Evolutionary conservation across 805 yeast species (phyloP).

Genomic region (Yamadazyma phyllophila): DNA sequence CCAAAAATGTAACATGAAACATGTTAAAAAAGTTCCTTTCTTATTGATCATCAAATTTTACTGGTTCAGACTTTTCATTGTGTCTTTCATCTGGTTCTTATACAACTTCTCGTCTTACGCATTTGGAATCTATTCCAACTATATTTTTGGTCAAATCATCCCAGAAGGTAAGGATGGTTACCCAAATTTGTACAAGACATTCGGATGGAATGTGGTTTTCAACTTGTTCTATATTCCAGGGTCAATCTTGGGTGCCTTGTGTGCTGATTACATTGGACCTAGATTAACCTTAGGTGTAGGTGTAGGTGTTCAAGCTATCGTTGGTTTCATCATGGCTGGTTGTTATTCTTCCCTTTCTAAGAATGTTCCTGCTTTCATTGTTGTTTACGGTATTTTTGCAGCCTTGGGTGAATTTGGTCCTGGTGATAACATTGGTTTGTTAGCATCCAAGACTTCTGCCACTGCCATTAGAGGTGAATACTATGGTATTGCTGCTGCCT

Average conservation of each 20-base stretch:
- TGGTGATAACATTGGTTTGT: conserved; percentile 86
- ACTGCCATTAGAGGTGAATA: conserved; percentile 88
- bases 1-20: conserved; percentile 66
- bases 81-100: conserved; percentile 83
- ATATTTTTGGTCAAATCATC: conserved; percentile 59
- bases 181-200: conserved; percentile 63
- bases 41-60: conserved; percentile 70
- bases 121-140: conserved; percentile 79
- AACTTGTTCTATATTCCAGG: conserved; percentile 91
- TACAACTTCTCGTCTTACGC: conserved; percentile 89
- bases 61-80: conserved; percentile 73
- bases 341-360: conserved; percentile 51
- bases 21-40: conserved; percentile 59
- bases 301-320: conserved; percentile 65
- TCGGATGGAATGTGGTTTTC: conserved; percentile 91
- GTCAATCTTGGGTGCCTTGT: conserved; percentile 77
- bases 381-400: conserved; percentile 83
- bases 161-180: conserved; percentile 32
- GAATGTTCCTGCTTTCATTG: conserved; percentile 75
- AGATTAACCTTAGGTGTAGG: conserved; percentile 73
- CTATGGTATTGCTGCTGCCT: conserved; percentile 88
- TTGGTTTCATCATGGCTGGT: conserved; percentile 86
- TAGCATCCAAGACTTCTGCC: conserved; percentile 83
- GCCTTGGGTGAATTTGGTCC: conserved; percentile 93
- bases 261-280: conserved; percentile 91